Base-by-base conservation (phyloP, 2,329 filamentous ascomycete genomes). In the Purpureocillium takamizusanense region DNA sequence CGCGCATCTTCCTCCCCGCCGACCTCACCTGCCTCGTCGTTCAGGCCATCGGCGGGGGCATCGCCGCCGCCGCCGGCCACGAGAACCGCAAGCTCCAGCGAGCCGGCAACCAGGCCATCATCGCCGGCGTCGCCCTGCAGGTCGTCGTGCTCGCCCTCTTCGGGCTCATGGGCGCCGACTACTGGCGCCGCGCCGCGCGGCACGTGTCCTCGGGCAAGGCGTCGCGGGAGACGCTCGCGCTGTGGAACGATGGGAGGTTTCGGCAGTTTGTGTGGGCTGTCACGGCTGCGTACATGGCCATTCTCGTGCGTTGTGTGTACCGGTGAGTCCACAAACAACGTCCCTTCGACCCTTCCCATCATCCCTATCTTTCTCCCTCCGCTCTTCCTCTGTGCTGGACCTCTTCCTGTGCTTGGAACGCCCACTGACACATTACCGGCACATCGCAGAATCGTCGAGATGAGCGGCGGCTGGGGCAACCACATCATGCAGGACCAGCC, bases 401-500 rank as follows among this genome's bases (percentile, higher is more conserved):
- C 31, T 7, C 16, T 15, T 9, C 27, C 18, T 23, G 15, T 7
- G 31, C 7, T 16, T 33, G 12, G 16, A 15, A 27, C 15, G 32
- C 15, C 31, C 7, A 4, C 33, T 18, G 33, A 33, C 48, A n/a
- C n/a, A n/a, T n/a, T n/a, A n/a, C n/a, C n/a, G n/a, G n/a, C 54
- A 51, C 37, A 4, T 17, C 29, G 17, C 38, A 76, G 74, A 49
- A 72, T 81, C 38, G 72, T 70, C 2, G 77, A 81, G 53, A 78
- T 81, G 74, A 69, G 72, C 2, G 73, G 74, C 18, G 77, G 78
- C 15, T 82, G 76, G 76, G 73, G 72, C 9, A 79, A 77, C 57
- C 51, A 63, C 13, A 73, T 81, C 52, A 81, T 81, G 75, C 73
- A 76, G 46, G 68, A 80, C 54, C 63, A 81, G 60, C 60, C 64